Conservation (phyloP, 1,139 yeast species). For the Pneumocystis jirovecii region DNA sequence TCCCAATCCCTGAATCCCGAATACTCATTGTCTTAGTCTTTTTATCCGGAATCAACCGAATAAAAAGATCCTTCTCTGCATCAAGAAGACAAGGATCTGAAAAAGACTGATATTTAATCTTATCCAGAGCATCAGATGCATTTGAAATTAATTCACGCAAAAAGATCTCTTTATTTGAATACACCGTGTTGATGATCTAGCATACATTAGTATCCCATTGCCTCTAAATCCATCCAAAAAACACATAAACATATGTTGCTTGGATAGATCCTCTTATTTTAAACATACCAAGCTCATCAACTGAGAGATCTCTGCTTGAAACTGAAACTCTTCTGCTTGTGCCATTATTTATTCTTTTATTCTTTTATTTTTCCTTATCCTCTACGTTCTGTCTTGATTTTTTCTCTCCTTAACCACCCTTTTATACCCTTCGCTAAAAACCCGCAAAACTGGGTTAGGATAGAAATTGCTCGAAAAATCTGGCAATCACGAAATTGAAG, state of each 20-base stretch:
- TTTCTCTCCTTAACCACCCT: not conserved
- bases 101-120: conserved; percentile 92
- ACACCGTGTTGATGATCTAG: conserved; percentile 93
- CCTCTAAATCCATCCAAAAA: conserved; percentile 27
- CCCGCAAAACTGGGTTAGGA: not conserved
- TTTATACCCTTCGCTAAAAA: not conserved
- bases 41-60: conserved; percentile 93
- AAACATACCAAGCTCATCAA: conserved; percentile 61
- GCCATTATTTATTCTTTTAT: not conserved
- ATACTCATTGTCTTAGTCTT: conserved; percentile 88
- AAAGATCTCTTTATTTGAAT: conserved; percentile 98
- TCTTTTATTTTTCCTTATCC: not conserved
- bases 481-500: not conserved
- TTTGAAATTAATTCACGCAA: conserved; percentile 97
- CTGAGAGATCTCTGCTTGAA: conserved; percentile 99
- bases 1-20: conserved; percentile 99
- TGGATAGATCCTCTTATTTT: not conserved
- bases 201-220: not conserved
- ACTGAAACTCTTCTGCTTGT: conserved; percentile 36
- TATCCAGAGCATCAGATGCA: conserved; percentile 93
- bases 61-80: conserved; percentile 89
- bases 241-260: not conserved
- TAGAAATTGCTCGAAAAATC: not conserved
- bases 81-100: conserved; percentile 86
- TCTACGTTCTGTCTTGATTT: not conserved